Percentiles rank a stretch among this genome's conserved stretches.
phyloP scores from a whole-genome alignment of 2,329 filamentous ascomycete genomes.

The Aspergillus sp. region DNA sequence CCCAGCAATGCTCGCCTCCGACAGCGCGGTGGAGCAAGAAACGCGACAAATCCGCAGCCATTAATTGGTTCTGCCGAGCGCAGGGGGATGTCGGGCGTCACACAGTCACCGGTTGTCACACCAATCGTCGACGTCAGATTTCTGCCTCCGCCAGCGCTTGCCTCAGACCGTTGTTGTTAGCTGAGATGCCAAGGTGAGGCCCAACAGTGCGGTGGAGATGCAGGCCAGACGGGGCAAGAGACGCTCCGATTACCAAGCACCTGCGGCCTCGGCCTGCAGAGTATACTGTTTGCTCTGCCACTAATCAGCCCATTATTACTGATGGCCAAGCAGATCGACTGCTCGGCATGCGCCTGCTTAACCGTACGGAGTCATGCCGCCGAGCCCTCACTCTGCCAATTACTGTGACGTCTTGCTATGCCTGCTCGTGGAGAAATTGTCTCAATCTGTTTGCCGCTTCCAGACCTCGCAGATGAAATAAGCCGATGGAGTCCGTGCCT shows the following conservation, averaged over 20 bases:
- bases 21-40: background rate
- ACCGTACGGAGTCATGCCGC: background rate
- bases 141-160: background rate
- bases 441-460: conserved; percentile 2
- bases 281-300: background rate
- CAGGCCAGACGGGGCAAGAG: background rate
- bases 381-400: background rate
- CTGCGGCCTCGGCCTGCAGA: background rate
- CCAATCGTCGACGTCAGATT: background rate
- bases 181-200: background rate
- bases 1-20: background rate
- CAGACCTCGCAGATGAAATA: conserved; percentile 5
- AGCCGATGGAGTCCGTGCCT: background rate
- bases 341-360: background rate
- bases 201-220: background rate
- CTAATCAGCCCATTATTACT: conserved; percentile 7
- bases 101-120: background rate
- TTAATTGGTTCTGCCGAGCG: background rate
- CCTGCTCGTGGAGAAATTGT: background rate
- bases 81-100: background rate
- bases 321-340: conserved; percentile 4
- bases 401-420: background rate
- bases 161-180: background rate
- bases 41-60: background rate
- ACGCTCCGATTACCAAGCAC: conserved; percentile 3